phyloP scores from a whole-genome alignment of 106 monocot species.

The Gastrodia elata region DNA sequence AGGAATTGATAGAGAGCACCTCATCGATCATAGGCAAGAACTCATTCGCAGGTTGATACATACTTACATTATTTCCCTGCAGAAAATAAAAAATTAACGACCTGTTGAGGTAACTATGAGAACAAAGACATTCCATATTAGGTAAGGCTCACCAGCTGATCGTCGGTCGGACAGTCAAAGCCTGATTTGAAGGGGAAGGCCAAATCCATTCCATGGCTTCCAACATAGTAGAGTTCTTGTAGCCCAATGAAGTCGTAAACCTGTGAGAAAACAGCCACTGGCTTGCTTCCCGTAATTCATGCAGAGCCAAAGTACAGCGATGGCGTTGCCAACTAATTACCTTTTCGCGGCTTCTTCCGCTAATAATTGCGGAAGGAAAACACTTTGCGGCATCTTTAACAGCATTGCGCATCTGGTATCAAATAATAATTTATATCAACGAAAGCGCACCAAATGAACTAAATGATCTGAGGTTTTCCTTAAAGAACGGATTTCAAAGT shows the following conservation, averaged over 20 bases:
- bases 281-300: neutral
- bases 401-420: slow-evolving; percentile 61
- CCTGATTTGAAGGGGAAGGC: slow-evolving; percentile 54
- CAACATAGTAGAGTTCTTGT: slow-evolving; percentile 70
- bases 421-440: no score
- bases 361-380: slow-evolving; percentile 79
- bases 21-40: slow-evolving; percentile 70
- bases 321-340: slow-evolving; percentile 5
- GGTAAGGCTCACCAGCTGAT: slow-evolving; percentile 25
- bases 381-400: slow-evolving; percentile 51
- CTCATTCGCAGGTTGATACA: slow-evolving; percentile 75
- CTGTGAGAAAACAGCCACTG: slow-evolving; percentile 20
- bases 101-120: no score
- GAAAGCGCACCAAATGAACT: no score
- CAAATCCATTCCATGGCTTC: slow-evolving; percentile 95
- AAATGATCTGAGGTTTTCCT: no score
- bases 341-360: slow-evolving; percentile 76
- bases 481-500: no score
- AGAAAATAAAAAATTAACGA: neutral
- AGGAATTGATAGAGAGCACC: slow-evolving; percentile 16
- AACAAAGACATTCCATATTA: no score
- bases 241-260: slow-evolving; percentile 72
- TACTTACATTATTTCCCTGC: slow-evolving; percentile 46
- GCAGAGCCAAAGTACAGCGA: neutral
- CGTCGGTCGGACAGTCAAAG: slow-evolving; percentile 29